phyloP scores from a whole-genome alignment of 148 eudicot species.

The Diospyros lotus region DNA sequence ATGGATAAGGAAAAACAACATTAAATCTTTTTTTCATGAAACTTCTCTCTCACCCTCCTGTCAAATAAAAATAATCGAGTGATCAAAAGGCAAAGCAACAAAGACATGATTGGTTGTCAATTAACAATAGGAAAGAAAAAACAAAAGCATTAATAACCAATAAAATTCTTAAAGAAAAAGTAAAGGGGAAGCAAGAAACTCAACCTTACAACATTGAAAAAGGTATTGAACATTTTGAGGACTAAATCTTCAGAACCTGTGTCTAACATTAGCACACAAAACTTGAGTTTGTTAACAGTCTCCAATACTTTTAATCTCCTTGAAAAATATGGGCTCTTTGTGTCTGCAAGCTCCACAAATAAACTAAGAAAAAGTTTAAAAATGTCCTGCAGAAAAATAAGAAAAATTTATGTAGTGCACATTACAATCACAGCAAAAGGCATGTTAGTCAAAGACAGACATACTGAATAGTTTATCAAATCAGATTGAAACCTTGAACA shows the following conservation, averaged over 20 bases:
- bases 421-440: neutral
- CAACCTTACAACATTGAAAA: slow-evolving; percentile 66
- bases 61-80: neutral
- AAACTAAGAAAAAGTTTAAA: slow-evolving; percentile 64
- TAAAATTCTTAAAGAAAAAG: slow-evolving; percentile 4
- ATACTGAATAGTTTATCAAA: neutral
- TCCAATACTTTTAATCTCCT: slow-evolving; percentile 64
- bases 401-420: neutral
- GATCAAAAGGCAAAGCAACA: slow-evolving; percentile 7
- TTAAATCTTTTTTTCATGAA: neutral
- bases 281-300: slow-evolving; percentile 62
- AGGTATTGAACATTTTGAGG: slow-evolving; percentile 60
- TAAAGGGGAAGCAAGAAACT: slow-evolving; percentile 5
- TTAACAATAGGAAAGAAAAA: neutral
- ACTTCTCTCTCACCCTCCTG: neutral
- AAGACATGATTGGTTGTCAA: neutral
- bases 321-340: slow-evolving; percentile 49
- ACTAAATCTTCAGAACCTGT: slow-evolving; percentile 57
- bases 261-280: slow-evolving; percentile 71
- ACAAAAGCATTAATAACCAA: neutral
- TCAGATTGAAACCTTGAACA: slow-evolving; percentile 43
- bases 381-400: slow-evolving; percentile 52
- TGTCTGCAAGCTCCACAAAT: slow-evolving; percentile 68
- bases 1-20: slow-evolving; percentile 8
- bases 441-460: neutral